Evolutionary conservation across 2,329 filamentous ascomycete species (phyloP), one percentile per base, ranked within the genome.

Genomic region (Hymenoscyphus fraxineus): DNA sequence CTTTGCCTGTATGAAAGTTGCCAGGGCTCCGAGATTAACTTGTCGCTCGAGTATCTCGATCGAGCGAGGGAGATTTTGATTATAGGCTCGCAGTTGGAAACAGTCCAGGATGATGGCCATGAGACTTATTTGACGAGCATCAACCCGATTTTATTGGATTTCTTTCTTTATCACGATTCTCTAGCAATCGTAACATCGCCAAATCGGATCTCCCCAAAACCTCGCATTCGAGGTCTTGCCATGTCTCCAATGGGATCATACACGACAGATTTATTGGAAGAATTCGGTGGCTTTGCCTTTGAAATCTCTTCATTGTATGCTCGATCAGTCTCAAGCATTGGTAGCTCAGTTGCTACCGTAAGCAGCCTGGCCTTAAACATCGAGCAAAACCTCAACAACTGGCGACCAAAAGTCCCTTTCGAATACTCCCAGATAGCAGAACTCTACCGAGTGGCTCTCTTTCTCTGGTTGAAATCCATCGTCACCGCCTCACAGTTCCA

Each of bases 1-100:
- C 65, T 72, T n/a, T 68, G 64, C 41, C 40, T 72, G 2, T 68
- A 68, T 54, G 69, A 71, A 27, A 64, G 68, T 4, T 70, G 66
- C 27, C 66, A 68, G 57, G 70, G 70, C 1, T 69, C 38, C 13
- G 63, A 63, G 6, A 63, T 67, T 55, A 51, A 60, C 35, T 31
- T 47, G 3, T 70, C 67, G 56, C 41, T 57, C n/a, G 15, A 10
- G 12, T 65, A 70, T 41, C 63, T 72, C 9, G 59, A 65, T 19
- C 63, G 22, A 12, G 70, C 70, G 13, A 39, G 68, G 15, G 55
- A 66, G n/a, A 40, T 67, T 27, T 40, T 65, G 13, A 59, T 63
- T 1, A 58, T 61, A 41, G 32, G 68, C 59, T n/a, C 38, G 61
- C n/a, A 13, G 62, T 27, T 47, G 61, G n/a, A 35, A 56, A 16